Conservation (phyloP, 2,329 filamentous ascomycete species). For the Cladosporium sp. region DNA sequence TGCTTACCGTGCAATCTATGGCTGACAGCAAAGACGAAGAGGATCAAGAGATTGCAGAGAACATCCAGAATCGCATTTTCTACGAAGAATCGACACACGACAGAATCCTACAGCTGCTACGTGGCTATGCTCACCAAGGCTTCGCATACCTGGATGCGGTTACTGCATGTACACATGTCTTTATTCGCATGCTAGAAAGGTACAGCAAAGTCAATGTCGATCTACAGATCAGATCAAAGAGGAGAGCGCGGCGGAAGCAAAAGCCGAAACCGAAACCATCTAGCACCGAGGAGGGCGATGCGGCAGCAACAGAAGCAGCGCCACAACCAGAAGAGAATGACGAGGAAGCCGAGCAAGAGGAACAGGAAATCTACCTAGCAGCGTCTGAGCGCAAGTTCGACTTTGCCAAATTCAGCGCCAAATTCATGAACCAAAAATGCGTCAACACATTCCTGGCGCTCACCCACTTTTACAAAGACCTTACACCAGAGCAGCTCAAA, state of each 20-base stretch:
- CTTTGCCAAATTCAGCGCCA: constrained; percentile 77
- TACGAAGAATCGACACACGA: constrained; percentile 97
- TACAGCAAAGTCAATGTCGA: constrained; percentile 96
- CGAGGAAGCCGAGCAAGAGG: constrained; percentile 66
- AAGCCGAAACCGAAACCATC: constrained; percentile 54
- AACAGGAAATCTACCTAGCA: constrained; percentile 66
- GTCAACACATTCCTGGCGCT: constrained; percentile 87
- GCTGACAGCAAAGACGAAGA: constrained; percentile 78
- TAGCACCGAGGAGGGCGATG: constrained; percentile 11
- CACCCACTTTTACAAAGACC: constrained; percentile 75
- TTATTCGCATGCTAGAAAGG: constrained; percentile 83
- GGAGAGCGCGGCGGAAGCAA: constrained; percentile 71
- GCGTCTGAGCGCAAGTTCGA: constrained; percentile 89
- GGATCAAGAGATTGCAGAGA: constrained; percentile 97
- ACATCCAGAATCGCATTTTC: constrained; percentile 95
- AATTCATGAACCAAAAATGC: constrained; percentile 80
- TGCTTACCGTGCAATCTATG: constrained; percentile 89
- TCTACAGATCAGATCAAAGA: constrained; percentile 84
- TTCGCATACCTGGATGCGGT: constrained; percentile 91
- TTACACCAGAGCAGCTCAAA: constrained; percentile 79
- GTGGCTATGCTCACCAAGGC: constrained; percentile 88
- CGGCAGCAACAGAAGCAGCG: constrained; percentile 31
- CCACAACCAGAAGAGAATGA: constrained; percentile 52
- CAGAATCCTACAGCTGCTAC: constrained; percentile 73
- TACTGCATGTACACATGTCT: constrained; percentile 88